phyloP scores from a whole-genome alignment of 257 asterid species.

The Primulina eburnea region DNA sequence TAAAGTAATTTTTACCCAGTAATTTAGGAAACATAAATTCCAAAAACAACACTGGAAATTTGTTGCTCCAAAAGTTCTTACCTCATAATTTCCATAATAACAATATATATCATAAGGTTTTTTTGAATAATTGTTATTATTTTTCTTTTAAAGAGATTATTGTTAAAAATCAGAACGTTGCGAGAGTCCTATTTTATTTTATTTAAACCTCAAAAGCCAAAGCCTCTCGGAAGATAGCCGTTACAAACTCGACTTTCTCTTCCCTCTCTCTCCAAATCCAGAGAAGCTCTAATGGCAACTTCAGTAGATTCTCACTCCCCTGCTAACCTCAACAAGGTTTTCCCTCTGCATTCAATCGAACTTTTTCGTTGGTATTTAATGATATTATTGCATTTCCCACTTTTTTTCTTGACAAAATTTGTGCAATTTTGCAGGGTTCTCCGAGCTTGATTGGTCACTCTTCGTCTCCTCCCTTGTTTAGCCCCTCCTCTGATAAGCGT shows the following conservation, averaged over 20 bases:
- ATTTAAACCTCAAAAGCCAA: constrained; percentile 20
- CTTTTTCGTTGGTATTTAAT: not conserved
- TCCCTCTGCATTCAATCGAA: not conserved
- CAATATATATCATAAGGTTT: no score
- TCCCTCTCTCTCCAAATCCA: constrained; percentile 45
- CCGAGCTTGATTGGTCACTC: constrained; percentile 30
- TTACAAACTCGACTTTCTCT: constrained; percentile 38
- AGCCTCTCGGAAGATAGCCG: constrained; percentile 59
- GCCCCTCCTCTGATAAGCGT: constrained; percentile 77
- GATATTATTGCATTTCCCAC: not conserved
- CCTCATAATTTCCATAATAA: no score
- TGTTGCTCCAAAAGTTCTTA: no score
- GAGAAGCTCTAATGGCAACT: constrained; percentile 54
- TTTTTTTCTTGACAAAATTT: not conserved
- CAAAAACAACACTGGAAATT: no score
- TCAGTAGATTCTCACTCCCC: constrained; percentile 66
- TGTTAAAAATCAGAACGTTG: constrained; percentile 46
- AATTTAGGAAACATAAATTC: no score
- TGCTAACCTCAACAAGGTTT: constrained; percentile 55
- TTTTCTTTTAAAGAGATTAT: no score
- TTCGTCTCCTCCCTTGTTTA: constrained; percentile 46
- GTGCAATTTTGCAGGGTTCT: constrained; percentile 40
- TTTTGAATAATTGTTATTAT: no score
- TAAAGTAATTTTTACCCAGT: no score
- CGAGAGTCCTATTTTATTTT: constrained; percentile 13